Conservation (phyloP, 2,329 filamentous ascomycete genomes). For the Aspergillus neotritici region DNA sequence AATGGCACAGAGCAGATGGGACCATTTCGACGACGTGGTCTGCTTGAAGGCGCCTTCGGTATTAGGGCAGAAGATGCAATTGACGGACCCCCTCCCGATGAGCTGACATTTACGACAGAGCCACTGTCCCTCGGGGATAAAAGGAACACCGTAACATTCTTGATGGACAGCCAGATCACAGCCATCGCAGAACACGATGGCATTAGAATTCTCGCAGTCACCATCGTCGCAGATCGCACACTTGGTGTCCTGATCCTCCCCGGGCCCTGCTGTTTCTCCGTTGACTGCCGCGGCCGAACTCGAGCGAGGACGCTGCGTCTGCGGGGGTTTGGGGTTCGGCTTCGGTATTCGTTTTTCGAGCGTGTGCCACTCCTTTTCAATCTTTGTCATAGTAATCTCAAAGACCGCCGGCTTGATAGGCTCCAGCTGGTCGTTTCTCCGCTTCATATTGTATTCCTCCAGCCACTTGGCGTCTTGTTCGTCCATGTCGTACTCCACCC, state of each 20-base stretch:
- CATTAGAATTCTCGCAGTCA: conserved; percentile 99
- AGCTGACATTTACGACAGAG: conserved; percentile 94
- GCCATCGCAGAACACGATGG: conserved; percentile 97
- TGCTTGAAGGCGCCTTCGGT: conserved; percentile 98
- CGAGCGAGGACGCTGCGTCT: conserved; percentile 86
- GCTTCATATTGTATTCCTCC: conserved; percentile 71
- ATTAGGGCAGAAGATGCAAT: conserved; percentile 97
- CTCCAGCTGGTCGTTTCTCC: conserved; percentile 68
- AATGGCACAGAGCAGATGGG: conserved; percentile 90
- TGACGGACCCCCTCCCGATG: conserved; percentile 85
- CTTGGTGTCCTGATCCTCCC: conserved; percentile 94
- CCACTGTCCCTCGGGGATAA: conserved; percentile 98
- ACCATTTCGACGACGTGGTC: conserved; percentile 93
- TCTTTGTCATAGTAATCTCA: conserved; percentile 97
- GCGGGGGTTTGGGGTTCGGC: conserved; percentile 89
- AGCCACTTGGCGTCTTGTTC: conserved; percentile 98
- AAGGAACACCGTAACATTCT: conserved; percentile 97
- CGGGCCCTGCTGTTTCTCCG: conserved; percentile 71
- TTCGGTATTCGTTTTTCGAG: conserved; percentile 96
- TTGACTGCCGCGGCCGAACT: conserved; percentile 94
- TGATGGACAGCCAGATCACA: conserved; percentile 97
- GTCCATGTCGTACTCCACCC: conserved; percentile 99
- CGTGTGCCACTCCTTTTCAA: conserved; percentile 97
- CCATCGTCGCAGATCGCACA: conserved; percentile 97
- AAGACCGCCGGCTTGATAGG: conserved; percentile 89